Conservation (phyloP, 208 protist genomes). For the Endotrypanum monterogeii region DNA sequence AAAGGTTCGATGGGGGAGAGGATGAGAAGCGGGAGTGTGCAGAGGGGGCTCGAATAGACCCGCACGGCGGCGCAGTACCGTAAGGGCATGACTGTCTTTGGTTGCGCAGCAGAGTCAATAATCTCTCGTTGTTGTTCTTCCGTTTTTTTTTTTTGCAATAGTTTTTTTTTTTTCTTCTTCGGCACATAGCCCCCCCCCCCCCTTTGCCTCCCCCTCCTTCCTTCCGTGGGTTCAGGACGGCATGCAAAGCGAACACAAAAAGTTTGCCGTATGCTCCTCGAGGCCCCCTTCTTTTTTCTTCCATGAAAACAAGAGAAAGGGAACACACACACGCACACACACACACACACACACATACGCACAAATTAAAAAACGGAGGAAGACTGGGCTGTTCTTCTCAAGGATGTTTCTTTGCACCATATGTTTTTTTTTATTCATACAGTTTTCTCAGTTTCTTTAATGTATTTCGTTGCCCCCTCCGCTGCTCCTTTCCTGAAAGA, state of each 20-base stretch:
- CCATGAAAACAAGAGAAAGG: background rate
- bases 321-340: too few species aligned
- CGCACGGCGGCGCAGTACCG: background rate
- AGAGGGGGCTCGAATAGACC: background rate
- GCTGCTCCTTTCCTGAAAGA: background rate
- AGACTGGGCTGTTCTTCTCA: background rate
- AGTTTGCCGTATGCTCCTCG: too few species aligned
- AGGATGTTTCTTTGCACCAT: constrained; percentile 1
- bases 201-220: background rate
- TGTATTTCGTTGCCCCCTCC: background rate
- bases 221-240: background rate
- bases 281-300: background rate
- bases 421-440: background rate
- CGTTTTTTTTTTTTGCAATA: constrained; percentile 13
- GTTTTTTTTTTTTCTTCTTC: constrained; percentile 7
- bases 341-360: too few species aligned
- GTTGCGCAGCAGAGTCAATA: background rate
- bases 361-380: background rate
- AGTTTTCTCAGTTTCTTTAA: background rate
- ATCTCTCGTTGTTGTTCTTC: constrained; percentile 3
- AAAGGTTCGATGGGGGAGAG: background rate
- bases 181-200: background rate
- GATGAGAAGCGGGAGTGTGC: background rate
- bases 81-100: background rate
- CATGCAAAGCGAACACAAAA: background rate